A percentile compares a stretch with the other conserved stretches of the same genome.
Conservation (phyloP, 306 rosid species). For the Alnus glutinosa region DNA sequence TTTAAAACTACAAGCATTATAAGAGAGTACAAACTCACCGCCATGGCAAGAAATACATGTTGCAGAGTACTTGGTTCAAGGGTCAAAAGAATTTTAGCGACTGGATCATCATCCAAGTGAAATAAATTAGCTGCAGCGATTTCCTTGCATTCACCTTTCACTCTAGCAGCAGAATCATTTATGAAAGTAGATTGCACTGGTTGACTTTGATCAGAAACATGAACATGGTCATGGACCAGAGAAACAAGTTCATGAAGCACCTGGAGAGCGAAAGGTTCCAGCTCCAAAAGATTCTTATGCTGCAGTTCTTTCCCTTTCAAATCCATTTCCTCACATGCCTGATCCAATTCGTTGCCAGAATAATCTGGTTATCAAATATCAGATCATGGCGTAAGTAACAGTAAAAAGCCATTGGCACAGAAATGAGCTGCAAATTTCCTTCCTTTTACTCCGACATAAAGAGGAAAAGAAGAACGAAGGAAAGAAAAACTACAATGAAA, state of each 20-base stretch:
- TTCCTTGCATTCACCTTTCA: slow-evolving; percentile 43
- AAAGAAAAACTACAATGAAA: not conserved
- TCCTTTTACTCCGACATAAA: not conserved
- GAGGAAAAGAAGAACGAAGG: not conserved
- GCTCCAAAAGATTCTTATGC: slow-evolving; percentile 42
- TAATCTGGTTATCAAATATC: slow-evolving; percentile 46
- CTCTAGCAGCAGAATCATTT: slow-evolving; percentile 42
- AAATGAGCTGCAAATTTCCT: slow-evolving; percentile 20
- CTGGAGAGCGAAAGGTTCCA: slow-evolving; percentile 61
- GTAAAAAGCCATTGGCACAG: slow-evolving; percentile 15
- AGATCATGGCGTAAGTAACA: slow-evolving; percentile 34
- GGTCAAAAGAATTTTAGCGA: slow-evolving; percentile 68
- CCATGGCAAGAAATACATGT: slow-evolving; percentile 74
- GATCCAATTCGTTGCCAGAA: slow-evolving; percentile 33
- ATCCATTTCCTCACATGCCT: slow-evolving; percentile 41
- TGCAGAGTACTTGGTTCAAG: slow-evolving; percentile 59
- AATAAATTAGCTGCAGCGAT: slow-evolving; percentile 20
- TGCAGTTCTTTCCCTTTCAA: slow-evolving; percentile 44
- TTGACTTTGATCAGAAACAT: slow-evolving; percentile 39
- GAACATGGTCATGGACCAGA: slow-evolving; percentile 65
- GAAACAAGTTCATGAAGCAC: slow-evolving; percentile 86
- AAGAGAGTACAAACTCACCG: slow-evolving; percentile 54
- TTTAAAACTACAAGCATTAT: slow-evolving; percentile 22
- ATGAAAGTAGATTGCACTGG: slow-evolving; percentile 43
- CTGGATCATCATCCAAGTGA: slow-evolving; percentile 64